Base-by-base conservation (phyloP, 2,329 filamentous ascomycete species). In the Pseudogymnoascus sp. region DNA sequence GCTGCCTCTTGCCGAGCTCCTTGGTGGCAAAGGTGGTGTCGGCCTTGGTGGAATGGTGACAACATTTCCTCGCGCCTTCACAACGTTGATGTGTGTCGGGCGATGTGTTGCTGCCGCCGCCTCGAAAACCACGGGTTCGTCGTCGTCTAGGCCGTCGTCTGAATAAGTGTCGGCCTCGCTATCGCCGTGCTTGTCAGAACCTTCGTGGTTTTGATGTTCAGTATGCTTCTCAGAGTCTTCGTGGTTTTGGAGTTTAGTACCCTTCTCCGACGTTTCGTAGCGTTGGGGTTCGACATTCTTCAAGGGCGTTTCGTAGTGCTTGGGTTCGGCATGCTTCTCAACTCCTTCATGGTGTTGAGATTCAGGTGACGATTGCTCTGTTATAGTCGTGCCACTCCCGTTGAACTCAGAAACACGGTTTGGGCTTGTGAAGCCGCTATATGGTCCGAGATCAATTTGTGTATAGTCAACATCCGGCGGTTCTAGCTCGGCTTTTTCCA, bases 31-130 rank as follows among this genome's bases (percentile, higher is more conserved):
- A 19, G 72, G 81, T 7, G 89, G 86, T 1, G 93, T 92, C 0
- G 91, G 85, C 37, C 91, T 84, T 76, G 93, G 96, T 11, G 90
- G 86, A 64, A 97, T 96, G 53, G 86, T 92, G 29, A 97, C 90
- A 61, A 97, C 79, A 61, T 88, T 88, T 24, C 91, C 90, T 71
- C 90, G 88, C 40, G 86, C 88, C 26, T 71, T 73, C 37, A 73
- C 68, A 6, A 68, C 67, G 56, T 69, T 65, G 29, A 64, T 59
- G n/a, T 37, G 38, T 13, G 35, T 42, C 14, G 84, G 77, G 14
- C 82, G 81, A 65, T 84, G 81, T 19, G 81, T 78, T 14, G 83
- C 79, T 4, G 81, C 78, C 11, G 79, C 85, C 61, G 90, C 82
- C 69, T 90, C 86, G 65, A 86, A 89, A 31, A 92, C 82, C 35